A percentile compares a stretch with the other conserved stretches of the same genome.
Evolutionary conservation across 1,284 basidiomycete species (phyloP).

Genomic region (Cryptococcus sp.): DNA sequence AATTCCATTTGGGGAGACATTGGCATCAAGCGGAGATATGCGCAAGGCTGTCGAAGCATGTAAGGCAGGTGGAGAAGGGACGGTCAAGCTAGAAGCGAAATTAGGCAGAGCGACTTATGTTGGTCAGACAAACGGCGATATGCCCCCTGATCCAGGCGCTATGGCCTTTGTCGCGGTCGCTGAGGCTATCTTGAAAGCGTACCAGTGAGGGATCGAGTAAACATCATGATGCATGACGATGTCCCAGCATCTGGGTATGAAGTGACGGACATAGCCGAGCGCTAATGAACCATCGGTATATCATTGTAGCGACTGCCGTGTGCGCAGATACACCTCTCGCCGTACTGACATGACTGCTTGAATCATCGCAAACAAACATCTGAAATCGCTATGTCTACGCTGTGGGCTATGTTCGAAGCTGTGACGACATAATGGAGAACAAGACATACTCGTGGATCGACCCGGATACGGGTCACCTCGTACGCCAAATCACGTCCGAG

Average conservation of each 20-base stretch:
- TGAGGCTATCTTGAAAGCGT: constrained; percentile 31
- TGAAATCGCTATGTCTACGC: too few species aligned
- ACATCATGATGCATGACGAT: too few species aligned
- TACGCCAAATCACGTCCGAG: constrained; percentile 4
- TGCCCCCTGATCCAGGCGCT: constrained; percentile 52
- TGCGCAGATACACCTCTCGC: too few species aligned
- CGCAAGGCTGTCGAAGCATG: constrained; percentile 45
- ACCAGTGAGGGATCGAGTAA: background rate
- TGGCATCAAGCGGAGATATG: constrained; percentile 42
- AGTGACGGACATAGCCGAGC: too few species aligned
- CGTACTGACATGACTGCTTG: too few species aligned
- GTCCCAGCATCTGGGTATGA: too few species aligned
- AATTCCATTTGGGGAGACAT: constrained; percentile 53
- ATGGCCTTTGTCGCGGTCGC: constrained; percentile 49
- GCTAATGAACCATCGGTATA: too few species aligned
- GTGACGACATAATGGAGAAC: too few species aligned
- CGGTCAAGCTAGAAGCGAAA: constrained; percentile 51
- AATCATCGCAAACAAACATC: too few species aligned
- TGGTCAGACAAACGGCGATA: constrained; percentile 42
- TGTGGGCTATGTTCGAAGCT: too few species aligned
- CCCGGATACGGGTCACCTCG: constrained; percentile 4
- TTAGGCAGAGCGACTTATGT: constrained; percentile 56
- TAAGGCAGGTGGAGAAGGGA: constrained; percentile 51
- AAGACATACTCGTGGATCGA: constrained; percentile 7
- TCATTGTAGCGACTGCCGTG: too few species aligned